Conservation (phyloP, 2,329 filamentous ascomycete genomes). For the Alternaria solani region DNA sequence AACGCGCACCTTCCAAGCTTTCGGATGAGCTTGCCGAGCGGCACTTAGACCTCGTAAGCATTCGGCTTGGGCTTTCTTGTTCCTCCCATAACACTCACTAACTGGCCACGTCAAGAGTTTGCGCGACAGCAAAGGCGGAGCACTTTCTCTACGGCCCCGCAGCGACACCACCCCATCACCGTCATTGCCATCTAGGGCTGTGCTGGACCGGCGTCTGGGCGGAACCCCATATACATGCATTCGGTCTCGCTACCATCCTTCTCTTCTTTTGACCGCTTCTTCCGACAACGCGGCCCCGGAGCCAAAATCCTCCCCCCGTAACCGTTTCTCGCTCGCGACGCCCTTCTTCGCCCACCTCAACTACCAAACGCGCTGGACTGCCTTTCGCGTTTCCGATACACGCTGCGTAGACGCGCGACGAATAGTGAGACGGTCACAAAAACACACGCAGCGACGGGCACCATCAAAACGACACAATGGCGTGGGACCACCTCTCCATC, state of each 20-base stretch:
- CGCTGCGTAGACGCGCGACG: constrained; percentile 15
- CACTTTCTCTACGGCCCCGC: constrained; percentile 18
- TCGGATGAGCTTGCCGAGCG: constrained; percentile 13
- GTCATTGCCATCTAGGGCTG: constrained; percentile 32
- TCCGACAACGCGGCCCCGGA: constrained; percentile 32
- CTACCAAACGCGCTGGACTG: neutral
- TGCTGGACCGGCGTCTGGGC: constrained; percentile 60
- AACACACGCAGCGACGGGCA: constrained; percentile 11
- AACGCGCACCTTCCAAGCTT: constrained; percentile 13
- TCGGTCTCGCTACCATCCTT: constrained; percentile 32
- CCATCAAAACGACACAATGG: constrained; percentile 61
- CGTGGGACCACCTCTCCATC: constrained; percentile 82
- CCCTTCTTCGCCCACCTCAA: neutral
- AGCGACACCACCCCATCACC: constrained; percentile 9
- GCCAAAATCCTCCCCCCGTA: constrained; percentile 39
- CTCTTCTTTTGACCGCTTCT: constrained; percentile 25
- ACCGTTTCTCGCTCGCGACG: constrained; percentile 9
- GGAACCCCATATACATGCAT: constrained; percentile 58
- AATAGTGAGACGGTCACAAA: neutral
- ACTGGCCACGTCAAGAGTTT: neutral
- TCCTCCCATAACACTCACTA: neutral
- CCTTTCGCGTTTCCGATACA: neutral
- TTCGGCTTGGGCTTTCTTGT: constrained; percentile 11
- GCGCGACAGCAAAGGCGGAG: neutral
- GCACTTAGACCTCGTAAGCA: constrained; percentile 9